Evolutionary conservation across 768 basidiomycete genomes (phyloP), one percentile per base, ranked within the genome.

Genomic region (Podaxis sp.): DNA sequence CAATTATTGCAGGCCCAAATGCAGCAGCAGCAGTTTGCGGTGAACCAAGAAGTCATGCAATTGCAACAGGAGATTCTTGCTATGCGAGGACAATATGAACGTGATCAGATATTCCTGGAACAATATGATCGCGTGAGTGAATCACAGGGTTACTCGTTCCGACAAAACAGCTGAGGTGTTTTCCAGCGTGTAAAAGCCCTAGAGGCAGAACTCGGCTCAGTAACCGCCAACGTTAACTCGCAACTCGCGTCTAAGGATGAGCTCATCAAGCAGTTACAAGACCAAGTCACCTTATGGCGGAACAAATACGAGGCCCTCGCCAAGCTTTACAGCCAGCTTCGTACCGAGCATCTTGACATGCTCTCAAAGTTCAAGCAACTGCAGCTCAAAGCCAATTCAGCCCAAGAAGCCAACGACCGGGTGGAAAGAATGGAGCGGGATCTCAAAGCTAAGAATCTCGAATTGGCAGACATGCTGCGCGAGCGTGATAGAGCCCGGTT

Each of bases 341-440:
- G 97, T 57, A 91, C 93, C 32, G 97, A 98, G 70, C 97, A 99
- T 74, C 81, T 99, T 47, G 97, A 99, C 63, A 91, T 98, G 87
- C 85, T 99, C 56, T 85, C 90, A 64, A 98, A 96, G 76, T 95
- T 91, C 82, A 99, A 98, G 79, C 89, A 91, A 65, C 84, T 98
- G 83, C 95, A 98, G 71, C 83, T 98, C 63, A 98, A 97, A 72
- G 97, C 97, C 16, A 97, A 95, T 70, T 97, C 95, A 37, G 95
- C 97, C 0, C 96, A 98, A 72, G 97, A 98, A 74, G 92, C 95
- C 28, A 90, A 98, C 48, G 96, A 99, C 72, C 88, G 88, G 65
- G 98, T 99, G 95, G 97, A 98, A 73, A 82, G 95, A 61, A 98
- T 98, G 95, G 97, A 99, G 71, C 82, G 95, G 36, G 97, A 99